Evolutionary conservation across 139 green algal species (phyloP), one percentile per base, ranked within the genome.

Genomic region (Chlorella sp.): DNA sequence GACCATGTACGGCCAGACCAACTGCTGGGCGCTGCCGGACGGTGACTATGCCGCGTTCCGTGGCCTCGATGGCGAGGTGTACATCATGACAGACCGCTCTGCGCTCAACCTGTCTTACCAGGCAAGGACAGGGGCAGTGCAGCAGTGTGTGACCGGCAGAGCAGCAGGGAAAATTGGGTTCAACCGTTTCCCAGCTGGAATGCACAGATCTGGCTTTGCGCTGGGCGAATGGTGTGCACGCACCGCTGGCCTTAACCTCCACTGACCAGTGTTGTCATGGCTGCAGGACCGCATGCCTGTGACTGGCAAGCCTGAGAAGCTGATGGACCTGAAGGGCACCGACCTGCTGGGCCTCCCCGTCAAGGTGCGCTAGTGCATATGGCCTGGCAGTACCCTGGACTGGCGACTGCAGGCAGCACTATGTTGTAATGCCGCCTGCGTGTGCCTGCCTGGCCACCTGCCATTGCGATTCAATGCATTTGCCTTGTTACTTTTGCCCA

Each of bases 1-100:
- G 91, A 99, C 97, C n/a, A 99, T 99, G 97, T 98, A 98, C 82
- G 97, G 97, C 38, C 97, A 99, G 92, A 99, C 96, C 78, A 99
- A 99, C 92, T 96, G 90, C 87, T 99, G 97, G 97, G 93, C 94
- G n/a, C 92, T 99, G 88, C 97, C 97, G 0, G 95, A 99, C 26
- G 97, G 97, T 25, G 81, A 98, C 57, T 99, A 99, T 79, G 97
- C 94, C 51, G 97, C 95, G 0, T 98, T 93, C 92, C 85, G 91
- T 63, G 95, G 91, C 28, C 80, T 95, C 15, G 87, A 96, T 63
- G 88, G 88, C 16, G 96, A 98, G 79, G 86, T 99, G 3, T 98
- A 98, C 74, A 88, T 99, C 62, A 95, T 98, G 88, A 92, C 78
- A 62, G 51, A 95, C 34, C 91, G 96, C n/a, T 91, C 97, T 0